Percentiles rank a stretch among this genome's conserved stretches.
Conservation (phyloP, 2,329 filamentous ascomycete genomes). For the Microdochium trichocladiopsis region DNA sequence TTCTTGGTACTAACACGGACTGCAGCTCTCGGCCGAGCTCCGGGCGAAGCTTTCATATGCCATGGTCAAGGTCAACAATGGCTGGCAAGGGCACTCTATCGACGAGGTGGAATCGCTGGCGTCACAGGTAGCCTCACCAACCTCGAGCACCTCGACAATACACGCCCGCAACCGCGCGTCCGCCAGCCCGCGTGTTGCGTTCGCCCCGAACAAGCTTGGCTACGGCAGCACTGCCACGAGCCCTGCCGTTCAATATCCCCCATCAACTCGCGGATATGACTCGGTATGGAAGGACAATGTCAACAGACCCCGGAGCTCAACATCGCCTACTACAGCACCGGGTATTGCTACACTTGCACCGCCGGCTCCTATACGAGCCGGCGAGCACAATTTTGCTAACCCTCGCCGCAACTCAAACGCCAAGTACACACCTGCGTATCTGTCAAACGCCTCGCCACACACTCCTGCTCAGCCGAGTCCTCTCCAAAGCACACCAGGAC, state of each 20-base stretch:
- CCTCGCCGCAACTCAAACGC: conserved; percentile 44
- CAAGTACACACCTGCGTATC: conserved; percentile 39
- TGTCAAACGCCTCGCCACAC: conserved; percentile 38
- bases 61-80: conserved; percentile 87
- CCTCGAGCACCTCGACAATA: conserved; percentile 49
- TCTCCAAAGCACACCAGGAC: conserved; percentile 26
- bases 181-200: conserved; percentile 43
- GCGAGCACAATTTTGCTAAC: conserved; percentile 29
- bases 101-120: conserved; percentile 71
- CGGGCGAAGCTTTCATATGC: conserved; percentile 84
- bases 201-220: conserved; percentile 24
- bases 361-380: conserved; percentile 47
- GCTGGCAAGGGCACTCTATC: conserved; percentile 74
- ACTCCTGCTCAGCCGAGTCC: conserved; percentile 32
- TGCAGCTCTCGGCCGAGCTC: conserved; percentile 68
- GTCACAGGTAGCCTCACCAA: conserved; percentile 59
- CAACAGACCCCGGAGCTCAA: conserved; percentile 26
- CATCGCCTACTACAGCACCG: conserved; percentile 24
- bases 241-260: conserved; percentile 13
- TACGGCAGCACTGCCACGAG: conserved; percentile 22
- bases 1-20: conserved; percentile 10
- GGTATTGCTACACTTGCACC: conserved; percentile 36
- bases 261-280: conserved; percentile 29
- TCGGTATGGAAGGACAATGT: conserved; percentile 36
- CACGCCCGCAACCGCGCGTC: conserved; percentile 43